Evolutionary conservation across 805 yeast species (phyloP), one percentile per base, ranked within the genome.

Genomic region (Wickerhamiella kurtzmanii): DNA sequence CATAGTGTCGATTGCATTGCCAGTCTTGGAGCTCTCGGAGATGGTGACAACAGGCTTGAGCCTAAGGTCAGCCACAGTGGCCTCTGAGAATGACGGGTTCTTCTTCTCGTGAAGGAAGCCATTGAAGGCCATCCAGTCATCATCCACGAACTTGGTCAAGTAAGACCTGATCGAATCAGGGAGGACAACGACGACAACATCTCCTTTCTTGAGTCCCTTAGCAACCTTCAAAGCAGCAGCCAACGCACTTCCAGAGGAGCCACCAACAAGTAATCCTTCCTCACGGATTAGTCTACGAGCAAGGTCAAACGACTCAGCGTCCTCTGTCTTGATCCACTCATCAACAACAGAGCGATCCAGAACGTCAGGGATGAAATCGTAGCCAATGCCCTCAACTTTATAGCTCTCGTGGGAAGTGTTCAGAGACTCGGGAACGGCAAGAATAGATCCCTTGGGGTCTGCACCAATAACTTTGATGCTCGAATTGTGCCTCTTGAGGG

Each of bases 321-420:
- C 95, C 54, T 82, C 87, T 39, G 94, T 83, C 70, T 84, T 84
- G 70, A 80, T 74, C 95, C 95, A 84, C 52, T 71, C 67, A 63
- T 84, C 92, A 21, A 84, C 80, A 44, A 66, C 63, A 15, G 63
- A 56, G 65, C 92, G 74, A 59, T 79, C 70, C 62, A 84, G 72
- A 18, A 82, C 94, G 45, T 82, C 82, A 44, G 95, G 95, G 51
- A 84, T 70, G 61, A 84, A 84, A 66, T 84, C 95, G 64, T 84
- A 84, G 55, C 95, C 95, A 55, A 84, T 84, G 64, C 95, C 95
- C 67, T 84, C 95, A 43, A 85, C 94, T 60, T 82, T 74, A 66
- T 84, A 84, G 8, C 72, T 62, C 42, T 73, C 81, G 28, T 71
- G 62, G 22, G 78, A 64, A 25, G 70, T 60, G 64, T 84, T 84